Conservation (phyloP, 2,329 filamentous ascomycete genomes). For the Trichoderma breve region DNA sequence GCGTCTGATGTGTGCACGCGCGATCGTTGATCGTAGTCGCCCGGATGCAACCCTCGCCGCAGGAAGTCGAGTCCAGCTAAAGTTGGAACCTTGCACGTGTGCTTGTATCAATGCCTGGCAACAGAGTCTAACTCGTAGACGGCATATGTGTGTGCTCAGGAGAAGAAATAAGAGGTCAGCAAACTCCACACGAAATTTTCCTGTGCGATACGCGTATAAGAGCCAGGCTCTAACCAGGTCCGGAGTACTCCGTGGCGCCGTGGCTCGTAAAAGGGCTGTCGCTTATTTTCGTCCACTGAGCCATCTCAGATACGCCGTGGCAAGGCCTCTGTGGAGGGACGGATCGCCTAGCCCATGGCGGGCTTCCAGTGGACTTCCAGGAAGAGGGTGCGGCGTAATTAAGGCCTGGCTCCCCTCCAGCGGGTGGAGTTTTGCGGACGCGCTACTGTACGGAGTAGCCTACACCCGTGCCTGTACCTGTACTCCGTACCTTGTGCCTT, state of each 20-base stretch:
- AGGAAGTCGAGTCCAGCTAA: neutral
- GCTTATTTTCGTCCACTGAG: constrained; percentile 2
- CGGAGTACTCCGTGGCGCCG: neutral
- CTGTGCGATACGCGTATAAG: constrained; percentile 2
- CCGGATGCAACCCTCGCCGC: constrained; percentile 5
- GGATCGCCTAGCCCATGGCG: neutral
- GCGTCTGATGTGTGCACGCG: neutral
- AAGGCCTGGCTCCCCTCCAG: constrained; percentile 2
- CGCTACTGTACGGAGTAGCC: constrained; percentile 8
- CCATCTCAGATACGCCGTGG: neutral
- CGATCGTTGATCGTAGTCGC: neutral
- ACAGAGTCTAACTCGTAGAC: neutral
- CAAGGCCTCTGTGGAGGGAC: constrained; percentile 7
- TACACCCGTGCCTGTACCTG: neutral
- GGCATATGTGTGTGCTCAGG: neutral
- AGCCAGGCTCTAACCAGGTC: neutral
- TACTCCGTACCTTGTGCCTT: neutral
- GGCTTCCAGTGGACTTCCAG: neutral
- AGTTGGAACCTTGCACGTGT: neutral
- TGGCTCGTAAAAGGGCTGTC: neutral
- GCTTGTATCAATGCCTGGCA: neutral
- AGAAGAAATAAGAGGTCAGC: neutral
- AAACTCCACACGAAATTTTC: neutral
- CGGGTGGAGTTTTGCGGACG: constrained; percentile 13
- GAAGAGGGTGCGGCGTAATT: neutral